phyloP scores from a whole-genome alignment of 768 basidiomycete genomes.

The Termitomyces sp. region DNA sequence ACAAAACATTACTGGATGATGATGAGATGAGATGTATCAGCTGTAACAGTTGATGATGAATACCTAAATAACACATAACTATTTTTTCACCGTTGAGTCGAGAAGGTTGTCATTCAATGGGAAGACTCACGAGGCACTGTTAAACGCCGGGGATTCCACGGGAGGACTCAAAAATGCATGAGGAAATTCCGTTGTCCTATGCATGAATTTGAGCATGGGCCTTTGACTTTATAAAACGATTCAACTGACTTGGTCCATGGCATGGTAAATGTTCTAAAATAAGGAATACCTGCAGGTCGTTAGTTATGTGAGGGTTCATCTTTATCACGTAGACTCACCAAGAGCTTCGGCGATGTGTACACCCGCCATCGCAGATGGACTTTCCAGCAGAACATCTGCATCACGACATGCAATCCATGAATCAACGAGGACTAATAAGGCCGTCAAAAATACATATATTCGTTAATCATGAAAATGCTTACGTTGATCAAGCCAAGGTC shows the following conservation, averaged over 20 bases:
- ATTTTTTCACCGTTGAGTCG: not conserved
- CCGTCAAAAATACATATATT: not conserved
- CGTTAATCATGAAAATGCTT: constrained; percentile 16
- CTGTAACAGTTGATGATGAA: constrained; percentile 3
- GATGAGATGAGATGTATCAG: not conserved
- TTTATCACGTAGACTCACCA: constrained; percentile 23
- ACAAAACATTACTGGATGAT: constrained; percentile 46
- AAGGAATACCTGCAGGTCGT: constrained; percentile 42
- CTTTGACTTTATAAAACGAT: not conserved
- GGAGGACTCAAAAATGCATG: constrained; percentile 62
- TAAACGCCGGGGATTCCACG: constrained; percentile 59
- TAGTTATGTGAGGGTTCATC: constrained; percentile 13
- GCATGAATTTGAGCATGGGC: not conserved
- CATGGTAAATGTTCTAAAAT: constrained; percentile 63
- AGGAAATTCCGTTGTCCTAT: constrained; percentile 54
- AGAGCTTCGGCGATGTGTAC: constrained; percentile 70
- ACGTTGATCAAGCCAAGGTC: constrained; percentile 64
- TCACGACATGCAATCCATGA: constrained; percentile 60
- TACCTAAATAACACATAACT: constrained; percentile 60
- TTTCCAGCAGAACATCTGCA: constrained; percentile 63
- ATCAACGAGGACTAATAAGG: constrained; percentile 45
- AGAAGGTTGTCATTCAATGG: not conserved
- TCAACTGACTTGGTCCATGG: constrained; percentile 48
- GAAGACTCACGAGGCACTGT: constrained; percentile 45
- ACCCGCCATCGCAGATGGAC: constrained; percentile 65